Evolutionary conservation across 1,284 basidiomycete genomes (phyloP).

Genomic region (Leucoagaricus sp.): DNA sequence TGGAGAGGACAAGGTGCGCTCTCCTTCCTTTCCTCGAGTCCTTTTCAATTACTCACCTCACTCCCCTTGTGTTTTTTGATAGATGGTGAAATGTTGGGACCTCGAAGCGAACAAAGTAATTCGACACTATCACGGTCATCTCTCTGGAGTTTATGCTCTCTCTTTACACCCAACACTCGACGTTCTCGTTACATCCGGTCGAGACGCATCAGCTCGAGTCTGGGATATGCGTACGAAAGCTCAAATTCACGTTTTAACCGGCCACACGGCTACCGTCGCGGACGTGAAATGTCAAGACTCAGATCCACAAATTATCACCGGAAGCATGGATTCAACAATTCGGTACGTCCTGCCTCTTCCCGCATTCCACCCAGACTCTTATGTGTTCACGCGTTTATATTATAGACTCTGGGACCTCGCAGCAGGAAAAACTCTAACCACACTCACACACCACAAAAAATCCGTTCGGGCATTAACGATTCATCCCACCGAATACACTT

Average conservation of each 20-base stretch:
- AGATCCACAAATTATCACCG: constrained; percentile 97
- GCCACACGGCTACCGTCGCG: constrained; percentile 93
- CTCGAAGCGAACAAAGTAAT: constrained; percentile 99
- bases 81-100: constrained; percentile 99
- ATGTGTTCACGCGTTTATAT: constrained; percentile 6
- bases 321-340: constrained; percentile 97
- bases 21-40: background rate
- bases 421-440: constrained; percentile 94
- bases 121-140: constrained; percentile 96
- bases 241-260: constrained; percentile 90
- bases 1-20: constrained; percentile 90
- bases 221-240: constrained; percentile 99
- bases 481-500: constrained; percentile 95
- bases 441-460: constrained; percentile 98
- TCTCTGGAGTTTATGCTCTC: constrained; percentile 93
- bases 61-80: too few relatives aligned
- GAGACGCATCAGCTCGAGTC: constrained; percentile 94
- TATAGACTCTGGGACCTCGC: constrained; percentile 95
- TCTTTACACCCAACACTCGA: constrained; percentile 95
- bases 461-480: constrained; percentile 92
- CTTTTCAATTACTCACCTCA: background rate
- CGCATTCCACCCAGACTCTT: background rate
- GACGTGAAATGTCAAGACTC: constrained; percentile 94
- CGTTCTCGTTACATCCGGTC: constrained; percentile 90
- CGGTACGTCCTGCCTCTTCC: constrained; percentile 49